A percentile compares a stretch with the other conserved stretches of the same genome.
Evolutionary conservation across 176 grass and related monocot genomes (phyloP).

Genomic region (Eragrostis nindensis): DNA sequence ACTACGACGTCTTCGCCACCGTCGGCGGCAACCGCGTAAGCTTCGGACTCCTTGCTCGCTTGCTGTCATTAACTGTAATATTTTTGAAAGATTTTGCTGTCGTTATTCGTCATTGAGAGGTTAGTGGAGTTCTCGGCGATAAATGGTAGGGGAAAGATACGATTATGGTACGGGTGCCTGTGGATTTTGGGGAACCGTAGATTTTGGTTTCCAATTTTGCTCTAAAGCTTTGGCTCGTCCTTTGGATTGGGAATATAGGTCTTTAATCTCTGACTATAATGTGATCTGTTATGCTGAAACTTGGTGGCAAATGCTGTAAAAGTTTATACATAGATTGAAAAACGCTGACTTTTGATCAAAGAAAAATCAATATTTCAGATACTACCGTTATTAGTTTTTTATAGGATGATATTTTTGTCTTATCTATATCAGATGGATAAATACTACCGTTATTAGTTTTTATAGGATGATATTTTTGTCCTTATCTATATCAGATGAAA

Average conservation of each 20-base stretch:
- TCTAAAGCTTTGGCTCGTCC: neutral
- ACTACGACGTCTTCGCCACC: constrained; percentile 88
- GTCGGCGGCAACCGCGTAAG: constrained; percentile 71
- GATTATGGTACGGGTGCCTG: neutral
- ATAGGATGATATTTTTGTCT: no score
- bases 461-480: neutral
- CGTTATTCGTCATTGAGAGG: neutral
- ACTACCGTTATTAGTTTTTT: neutral
- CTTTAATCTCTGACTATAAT: no score
- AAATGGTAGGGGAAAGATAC: neutral
- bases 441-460: neutral
- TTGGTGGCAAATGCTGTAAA: neutral
- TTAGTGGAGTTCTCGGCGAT: neutral
- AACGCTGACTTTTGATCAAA: neutral
- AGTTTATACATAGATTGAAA: neutral
- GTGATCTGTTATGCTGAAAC: neutral
- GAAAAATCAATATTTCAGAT: neutral
- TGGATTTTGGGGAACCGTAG: neutral
- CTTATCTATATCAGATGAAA: neutral
- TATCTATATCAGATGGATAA: no score
- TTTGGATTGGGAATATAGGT: neutral
- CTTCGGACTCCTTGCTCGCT: neutral
- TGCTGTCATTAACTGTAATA: neutral
- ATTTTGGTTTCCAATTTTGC: neutral
- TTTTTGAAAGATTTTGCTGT: neutral